These are phyloP conservation scores for Magnusiomyces tetraspermus DNA, from an alignment of 1,139 yeast genomes.

Conservation along the genomic window DNA sequence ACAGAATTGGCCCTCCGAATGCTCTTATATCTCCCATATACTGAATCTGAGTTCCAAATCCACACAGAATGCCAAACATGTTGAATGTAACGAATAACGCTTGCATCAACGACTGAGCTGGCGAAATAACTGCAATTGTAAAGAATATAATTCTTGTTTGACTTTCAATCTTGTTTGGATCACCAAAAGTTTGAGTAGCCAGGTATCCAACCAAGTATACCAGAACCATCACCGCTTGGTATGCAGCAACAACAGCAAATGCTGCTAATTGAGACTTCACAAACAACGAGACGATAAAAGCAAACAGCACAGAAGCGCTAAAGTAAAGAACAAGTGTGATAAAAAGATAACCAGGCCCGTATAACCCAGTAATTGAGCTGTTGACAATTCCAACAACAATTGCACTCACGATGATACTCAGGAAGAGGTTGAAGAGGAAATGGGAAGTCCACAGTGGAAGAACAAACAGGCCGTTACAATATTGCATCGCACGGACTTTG, in stretches of 20 bases:
- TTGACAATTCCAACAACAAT: conserved; percentile 26
- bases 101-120: conserved; percentile 28
- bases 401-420: conserved; percentile 23
- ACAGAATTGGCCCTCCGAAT: conserved; percentile 33
- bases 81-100: conserved; percentile 31
- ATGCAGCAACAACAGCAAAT: conserved; percentile 31
- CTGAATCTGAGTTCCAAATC: conserved; percentile 19
- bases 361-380: conserved; percentile 19
- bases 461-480: conserved; percentile 32
- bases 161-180: conserved; percentile 23
- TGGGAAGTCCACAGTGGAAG: conserved; percentile 33
- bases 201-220: conserved; percentile 30
- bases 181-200: conserved; percentile 27
- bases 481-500: conserved; percentile 33
- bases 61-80: conserved; percentile 30
- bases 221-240: conserved; percentile 28
- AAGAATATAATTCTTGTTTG: conserved; percentile 24
- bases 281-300: conserved; percentile 29
- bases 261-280: conserved; percentile 32
- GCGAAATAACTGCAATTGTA: conserved; percentile 27
- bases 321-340: conserved; percentile 29
- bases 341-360: conserved; percentile 30
- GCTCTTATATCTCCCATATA: conserved; percentile 29
- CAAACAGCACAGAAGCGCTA: conserved; percentile 25
- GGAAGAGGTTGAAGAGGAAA: conserved; percentile 24